A percentile compares a stretch with the other conserved stretches of the same genome.
Conservation (phyloP, 2,329 filamentous ascomycete genomes). For the Bimuria novae-zelandiae region DNA sequence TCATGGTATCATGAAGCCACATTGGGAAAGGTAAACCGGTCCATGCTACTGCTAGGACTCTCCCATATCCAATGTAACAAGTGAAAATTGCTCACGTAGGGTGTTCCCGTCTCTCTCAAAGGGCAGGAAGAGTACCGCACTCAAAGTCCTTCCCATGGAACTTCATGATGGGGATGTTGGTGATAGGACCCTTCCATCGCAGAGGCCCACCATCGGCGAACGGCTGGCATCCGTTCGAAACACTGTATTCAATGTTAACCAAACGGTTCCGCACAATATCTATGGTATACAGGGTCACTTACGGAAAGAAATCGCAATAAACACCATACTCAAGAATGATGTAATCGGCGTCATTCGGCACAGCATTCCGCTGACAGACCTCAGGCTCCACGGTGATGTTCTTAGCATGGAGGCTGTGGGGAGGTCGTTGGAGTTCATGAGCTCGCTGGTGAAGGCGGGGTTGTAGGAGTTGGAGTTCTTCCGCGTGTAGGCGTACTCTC, state of each 20-base stretch:
- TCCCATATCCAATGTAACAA: too few species aligned
- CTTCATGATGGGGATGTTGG: background rate
- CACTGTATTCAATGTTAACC: background rate
- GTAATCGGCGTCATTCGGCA: too few species aligned
- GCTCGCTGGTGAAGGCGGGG: slow-evolving; percentile 34
- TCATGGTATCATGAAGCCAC: background rate
- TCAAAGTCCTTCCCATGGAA: background rate
- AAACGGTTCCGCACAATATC: background rate
- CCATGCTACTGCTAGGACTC: too few species aligned
- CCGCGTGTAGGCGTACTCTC: slow-evolving; percentile 41
- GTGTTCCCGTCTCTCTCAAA: background rate
- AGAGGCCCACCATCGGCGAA: background rate
- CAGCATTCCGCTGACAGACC: too few species aligned
- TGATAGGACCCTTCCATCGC: background rate
- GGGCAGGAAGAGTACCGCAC: background rate
- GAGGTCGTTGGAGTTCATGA: slow-evolving; percentile 42
- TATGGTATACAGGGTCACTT: background rate
- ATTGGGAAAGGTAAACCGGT: too few species aligned
- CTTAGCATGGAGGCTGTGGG: too few species aligned
- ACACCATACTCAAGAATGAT: too few species aligned
- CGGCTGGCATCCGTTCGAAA: background rate
- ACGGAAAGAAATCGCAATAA: background rate
- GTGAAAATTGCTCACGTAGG: too few species aligned
- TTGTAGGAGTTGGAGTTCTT: slow-evolving; percentile 45
- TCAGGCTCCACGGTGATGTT: too few species aligned